Conservation (phyloP, 208 protist species). For the Leishmania tropica region DNA sequence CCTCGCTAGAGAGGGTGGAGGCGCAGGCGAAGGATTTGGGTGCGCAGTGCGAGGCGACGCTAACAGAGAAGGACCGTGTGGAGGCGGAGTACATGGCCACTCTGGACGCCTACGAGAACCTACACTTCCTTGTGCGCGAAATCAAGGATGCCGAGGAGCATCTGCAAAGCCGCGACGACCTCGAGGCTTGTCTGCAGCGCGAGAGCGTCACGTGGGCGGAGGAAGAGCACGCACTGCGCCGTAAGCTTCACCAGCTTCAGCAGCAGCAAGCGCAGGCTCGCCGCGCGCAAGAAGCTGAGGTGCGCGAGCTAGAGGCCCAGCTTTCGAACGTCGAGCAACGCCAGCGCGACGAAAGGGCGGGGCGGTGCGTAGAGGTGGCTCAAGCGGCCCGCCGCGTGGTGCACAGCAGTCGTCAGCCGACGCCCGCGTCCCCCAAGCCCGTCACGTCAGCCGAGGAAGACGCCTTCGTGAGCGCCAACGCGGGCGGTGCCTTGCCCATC, state of each 20-base stretch:
- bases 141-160: slow-evolving; percentile 79
- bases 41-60: slow-evolving; percentile 51
- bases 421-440: not conserved
- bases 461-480: slow-evolving; percentile 49
- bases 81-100: slow-evolving; percentile 78
- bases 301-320: slow-evolving; percentile 60
- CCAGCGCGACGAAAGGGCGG: slow-evolving; percentile 47
- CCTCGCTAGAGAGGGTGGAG: slow-evolving; percentile 70
- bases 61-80: slow-evolving; percentile 57
- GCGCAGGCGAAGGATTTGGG: slow-evolving; percentile 58
- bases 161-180: slow-evolving; percentile 63
- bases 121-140: slow-evolving; percentile 75
- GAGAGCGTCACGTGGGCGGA: slow-evolving; percentile 82
- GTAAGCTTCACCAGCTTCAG: slow-evolving; percentile 57
- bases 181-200: slow-evolving; percentile 62
- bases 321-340: slow-evolving; percentile 49
- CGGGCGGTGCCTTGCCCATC: slow-evolving; percentile 39
- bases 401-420: slow-evolving; percentile 1
- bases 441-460: slow-evolving; percentile 28
- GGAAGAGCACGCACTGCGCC: slow-evolving; percentile 77
- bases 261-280: slow-evolving; percentile 46
- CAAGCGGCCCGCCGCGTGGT: slow-evolving; percentile 2
- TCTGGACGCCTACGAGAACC: slow-evolving; percentile 82
- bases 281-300: slow-evolving; percentile 55
- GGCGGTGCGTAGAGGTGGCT: slow-evolving; percentile 39